Evolutionary conservation across 2,329 filamentous ascomycete genomes (phyloP).

Genomic region (Aureobasidium sp.): DNA sequence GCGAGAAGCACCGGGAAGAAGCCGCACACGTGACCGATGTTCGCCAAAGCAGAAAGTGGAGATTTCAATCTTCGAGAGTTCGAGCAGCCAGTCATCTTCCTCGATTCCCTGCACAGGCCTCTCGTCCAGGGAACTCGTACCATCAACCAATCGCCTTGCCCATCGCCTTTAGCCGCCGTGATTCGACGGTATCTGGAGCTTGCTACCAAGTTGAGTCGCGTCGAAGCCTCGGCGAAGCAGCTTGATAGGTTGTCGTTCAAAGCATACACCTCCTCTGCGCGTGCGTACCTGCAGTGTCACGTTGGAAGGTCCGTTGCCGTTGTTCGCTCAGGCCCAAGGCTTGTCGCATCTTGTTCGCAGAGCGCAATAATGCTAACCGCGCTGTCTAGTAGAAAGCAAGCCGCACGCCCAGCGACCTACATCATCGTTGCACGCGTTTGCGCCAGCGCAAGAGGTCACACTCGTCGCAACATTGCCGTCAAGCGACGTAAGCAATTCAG

Average conservation of each 20-base stretch:
- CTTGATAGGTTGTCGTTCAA: conserved; percentile 8
- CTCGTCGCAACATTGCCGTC: background rate
- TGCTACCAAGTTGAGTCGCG: background rate
- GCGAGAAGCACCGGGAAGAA: background rate
- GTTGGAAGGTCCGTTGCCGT: background rate
- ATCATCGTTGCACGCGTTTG: background rate
- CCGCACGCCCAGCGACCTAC: background rate
- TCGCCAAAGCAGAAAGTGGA: conserved; percentile 2
- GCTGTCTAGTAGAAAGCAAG: background rate
- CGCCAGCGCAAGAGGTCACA: conserved; percentile 1
- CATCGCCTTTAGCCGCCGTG: conserved; percentile 9
- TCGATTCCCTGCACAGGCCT: conserved; percentile 7
- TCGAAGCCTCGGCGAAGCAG: conserved; percentile 10
- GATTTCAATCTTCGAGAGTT: background rate
- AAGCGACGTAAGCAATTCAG: background rate
- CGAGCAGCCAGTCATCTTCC: conserved; percentile 8
- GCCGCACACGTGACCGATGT: background rate
- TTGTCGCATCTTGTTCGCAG: background rate
- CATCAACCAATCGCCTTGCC: conserved; percentile 11
- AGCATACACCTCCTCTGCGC: conserved; percentile 3
- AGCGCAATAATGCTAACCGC: background rate
- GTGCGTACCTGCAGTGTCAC: conserved; percentile 12
- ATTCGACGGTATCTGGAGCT: conserved; percentile 6
- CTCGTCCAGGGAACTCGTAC: background rate
- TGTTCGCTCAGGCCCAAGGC: background rate